Base-by-base conservation (phyloP, 2,329 filamentous ascomycete genomes). In the Aspergillus sp. region DNA sequence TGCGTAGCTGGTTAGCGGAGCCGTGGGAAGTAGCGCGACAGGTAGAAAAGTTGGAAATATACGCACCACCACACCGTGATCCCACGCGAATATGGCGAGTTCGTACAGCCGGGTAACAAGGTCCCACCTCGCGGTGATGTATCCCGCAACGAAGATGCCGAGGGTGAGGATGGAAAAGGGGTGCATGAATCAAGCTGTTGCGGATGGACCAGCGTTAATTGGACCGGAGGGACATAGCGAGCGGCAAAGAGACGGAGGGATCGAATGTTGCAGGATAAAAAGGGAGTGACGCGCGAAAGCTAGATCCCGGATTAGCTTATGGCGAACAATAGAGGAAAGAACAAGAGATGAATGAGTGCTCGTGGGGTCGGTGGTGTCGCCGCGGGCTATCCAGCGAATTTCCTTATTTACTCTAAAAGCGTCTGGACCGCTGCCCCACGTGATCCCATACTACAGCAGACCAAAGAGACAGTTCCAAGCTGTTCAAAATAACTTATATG, bases 51-150 rank as follows among this genome's bases (percentile, higher is more conserved):
- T 44, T 41, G 58, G 41, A 48, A 47, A 56, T 22, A 41, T 47
- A 81, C 89, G 71, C 80, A 96, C 92, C 74, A 98, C 89, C 70
- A 99, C 95, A 73, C 93, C 92, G 90, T 98, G 91, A 76, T 98
- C 90, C 92, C 93, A 97, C 66, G 96, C 95, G 76, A 98, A 99
- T 65, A 96, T 89, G 66, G 91, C 90, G 70, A 99, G 86, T 79
- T 99, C 93, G 88, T 97, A 96, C 69, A 98, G 84, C 70, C 93
- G 89, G 68, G 93, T 97, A 66, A 97, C 92, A 62, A 99, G 88
- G 79, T 98, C 95, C 93, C 95, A 99, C 83, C 95, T 90, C 74
- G 95, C 95, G 79, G 95, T 99, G 76, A 93, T 98, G 84, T 99
- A 99, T 78, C 95, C 95, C 81, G 95, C 93, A 84, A 98, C 89